Evolutionary conservation across 257 asterid genomes (phyloP).

Genomic region (Voacanga thouarsii): DNA sequence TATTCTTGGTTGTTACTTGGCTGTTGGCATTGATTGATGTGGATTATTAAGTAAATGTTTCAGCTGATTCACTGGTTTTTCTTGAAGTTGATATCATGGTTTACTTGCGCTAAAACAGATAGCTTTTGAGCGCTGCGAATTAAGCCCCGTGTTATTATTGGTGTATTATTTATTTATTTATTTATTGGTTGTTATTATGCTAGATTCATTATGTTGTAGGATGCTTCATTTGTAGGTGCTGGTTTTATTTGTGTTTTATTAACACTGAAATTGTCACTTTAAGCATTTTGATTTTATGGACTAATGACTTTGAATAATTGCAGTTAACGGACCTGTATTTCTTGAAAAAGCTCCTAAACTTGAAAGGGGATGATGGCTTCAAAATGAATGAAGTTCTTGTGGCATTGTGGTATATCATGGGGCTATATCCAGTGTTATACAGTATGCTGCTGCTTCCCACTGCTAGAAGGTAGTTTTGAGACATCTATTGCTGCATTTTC

Average conservation of each 20-base stretch:
- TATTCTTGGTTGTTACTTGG: neutral
- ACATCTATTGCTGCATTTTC: neutral
- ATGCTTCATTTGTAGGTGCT: neutral
- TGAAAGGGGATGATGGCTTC: slow-evolving; percentile 92
- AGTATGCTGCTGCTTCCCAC: slow-evolving; percentile 85
- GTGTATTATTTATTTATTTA: too few species aligned
- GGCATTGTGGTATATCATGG: slow-evolving; percentile 86
- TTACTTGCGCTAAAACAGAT: neutral
- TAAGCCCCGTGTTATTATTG: too few species aligned
- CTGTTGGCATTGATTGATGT: neutral
- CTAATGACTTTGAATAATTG: slow-evolving; percentile 7
- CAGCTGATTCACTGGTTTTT: neutral
- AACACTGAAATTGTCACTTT: neutral
- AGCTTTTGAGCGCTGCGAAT: too few species aligned
- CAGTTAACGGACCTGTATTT: slow-evolving; percentile 74
- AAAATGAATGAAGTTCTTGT: slow-evolving; percentile 74
- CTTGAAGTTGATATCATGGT: neutral
- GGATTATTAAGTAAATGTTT: neutral
- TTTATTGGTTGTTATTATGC: too few species aligned
- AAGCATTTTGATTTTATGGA: neutral
- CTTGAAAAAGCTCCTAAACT: slow-evolving; percentile 65
- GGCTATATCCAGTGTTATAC: slow-evolving; percentile 80
- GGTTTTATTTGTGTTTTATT: neutral
- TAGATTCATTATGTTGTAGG: too few species aligned
- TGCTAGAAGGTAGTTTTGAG: slow-evolving; percentile 65